Evolutionary conservation across 2,329 filamentous ascomycete species (phyloP).

Genomic region (Macrophomina phaseolina): DNA sequence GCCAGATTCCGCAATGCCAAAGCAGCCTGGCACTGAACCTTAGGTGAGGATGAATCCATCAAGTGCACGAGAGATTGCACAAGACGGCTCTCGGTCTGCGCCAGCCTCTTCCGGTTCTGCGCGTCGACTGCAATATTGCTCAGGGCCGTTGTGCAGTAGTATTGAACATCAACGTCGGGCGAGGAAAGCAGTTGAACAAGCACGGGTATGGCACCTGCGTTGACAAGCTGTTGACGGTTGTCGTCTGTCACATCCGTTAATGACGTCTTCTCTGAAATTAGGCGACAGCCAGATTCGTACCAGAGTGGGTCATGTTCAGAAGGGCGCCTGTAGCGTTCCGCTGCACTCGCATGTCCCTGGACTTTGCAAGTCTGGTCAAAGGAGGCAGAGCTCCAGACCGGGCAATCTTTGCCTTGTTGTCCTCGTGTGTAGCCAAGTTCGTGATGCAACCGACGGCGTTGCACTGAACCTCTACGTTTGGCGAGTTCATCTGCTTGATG

Average conservation of each 20-base stretch:
- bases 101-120: constrained; percentile 87
- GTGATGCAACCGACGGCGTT: constrained; percentile 99
- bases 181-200: constrained; percentile 94
- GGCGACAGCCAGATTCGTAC: constrained; percentile 57
- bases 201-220: constrained; percentile 96
- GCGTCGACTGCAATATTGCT: constrained; percentile 98
- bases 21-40: constrained; percentile 97
- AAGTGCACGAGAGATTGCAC: constrained; percentile 93
- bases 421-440: constrained; percentile 95
- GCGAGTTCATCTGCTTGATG: constrained; percentile 97
- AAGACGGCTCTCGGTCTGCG: constrained; percentile 86
- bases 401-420: constrained; percentile 99
- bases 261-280: constrained; percentile 6
- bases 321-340: constrained; percentile 95
- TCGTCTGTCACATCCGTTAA: constrained; percentile 68
- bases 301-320: constrained; percentile 98
- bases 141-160: constrained; percentile 97
- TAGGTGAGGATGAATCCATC: constrained; percentile 96
- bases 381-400: constrained; percentile 91
- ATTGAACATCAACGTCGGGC: constrained; percentile 94
- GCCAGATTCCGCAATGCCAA: constrained; percentile 92
- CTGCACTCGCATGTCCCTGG: constrained; percentile 98
- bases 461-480: constrained; percentile 98
- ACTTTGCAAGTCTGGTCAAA: constrained; percentile 90
- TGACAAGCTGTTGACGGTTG: constrained; percentile 96